Evolutionary conservation across 2,329 filamentous ascomycete species (phyloP).

Genomic region (Aspergillus costaricaensis): DNA sequence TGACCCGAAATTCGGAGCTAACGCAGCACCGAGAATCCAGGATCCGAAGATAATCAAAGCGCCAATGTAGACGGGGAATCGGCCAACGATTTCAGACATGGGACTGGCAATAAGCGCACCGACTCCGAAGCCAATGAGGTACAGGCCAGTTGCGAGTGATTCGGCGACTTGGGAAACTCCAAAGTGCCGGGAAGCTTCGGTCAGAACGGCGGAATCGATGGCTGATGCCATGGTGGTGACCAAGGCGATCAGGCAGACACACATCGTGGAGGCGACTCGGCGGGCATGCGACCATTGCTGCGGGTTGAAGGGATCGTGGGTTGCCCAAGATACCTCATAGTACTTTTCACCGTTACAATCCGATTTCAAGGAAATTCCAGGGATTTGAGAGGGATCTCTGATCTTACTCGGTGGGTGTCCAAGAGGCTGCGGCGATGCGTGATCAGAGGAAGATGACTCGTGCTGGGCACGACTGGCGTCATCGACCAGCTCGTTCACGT

Average conservation of each 20-base stretch:
- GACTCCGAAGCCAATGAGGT: slow-evolving; percentile 49
- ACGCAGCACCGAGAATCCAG: slow-evolving; percentile 50
- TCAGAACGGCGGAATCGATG: slow-evolving; percentile 54
- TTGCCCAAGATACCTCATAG: slow-evolving; percentile 39
- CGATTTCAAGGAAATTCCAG: slow-evolving; percentile 4
- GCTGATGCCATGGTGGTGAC: slow-evolving; percentile 55
- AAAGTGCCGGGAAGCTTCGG: slow-evolving; percentile 49
- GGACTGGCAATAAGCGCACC: slow-evolving; percentile 53
- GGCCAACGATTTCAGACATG: slow-evolving; percentile 51
- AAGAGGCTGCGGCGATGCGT: neutral
- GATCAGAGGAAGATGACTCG: neutral
- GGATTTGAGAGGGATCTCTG: slow-evolving; percentile 1
- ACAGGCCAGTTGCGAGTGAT: slow-evolving; percentile 49
- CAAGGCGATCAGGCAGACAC: slow-evolving; percentile 52
- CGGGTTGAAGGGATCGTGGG: slow-evolving; percentile 38
- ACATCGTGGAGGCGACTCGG: slow-evolving; percentile 43
- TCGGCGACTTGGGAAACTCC: slow-evolving; percentile 54
- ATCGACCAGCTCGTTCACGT: neutral
- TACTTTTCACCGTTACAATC: slow-evolving; percentile 9
- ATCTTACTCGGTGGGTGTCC: neutral
- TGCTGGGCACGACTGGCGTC: neutral
- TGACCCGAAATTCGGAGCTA: slow-evolving; percentile 52
- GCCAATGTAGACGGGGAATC: slow-evolving; percentile 53
- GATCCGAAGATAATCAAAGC: slow-evolving; percentile 50
- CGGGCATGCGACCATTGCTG: slow-evolving; percentile 42